Evolutionary conservation across 1,139 yeast genomes (phyloP).

Genomic region (Nakaseomyces delphensis): DNA sequence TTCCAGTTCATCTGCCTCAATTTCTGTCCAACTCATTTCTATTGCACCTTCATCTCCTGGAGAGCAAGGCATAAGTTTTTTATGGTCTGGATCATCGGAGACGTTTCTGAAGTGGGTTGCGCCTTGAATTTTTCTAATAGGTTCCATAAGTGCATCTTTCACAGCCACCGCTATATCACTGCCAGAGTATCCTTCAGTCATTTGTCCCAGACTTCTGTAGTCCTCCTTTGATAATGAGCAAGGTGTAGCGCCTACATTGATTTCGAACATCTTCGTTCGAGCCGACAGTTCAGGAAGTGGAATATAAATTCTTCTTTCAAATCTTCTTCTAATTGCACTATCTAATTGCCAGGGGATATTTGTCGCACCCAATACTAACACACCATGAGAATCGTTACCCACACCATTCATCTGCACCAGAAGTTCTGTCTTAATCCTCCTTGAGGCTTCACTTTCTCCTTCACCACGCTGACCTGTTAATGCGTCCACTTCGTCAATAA

Average conservation of each 20-base stretch:
- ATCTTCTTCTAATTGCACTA: constrained; percentile 94
- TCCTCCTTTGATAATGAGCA: constrained; percentile 69
- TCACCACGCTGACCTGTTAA: constrained; percentile 97
- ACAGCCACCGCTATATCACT: constrained; percentile 96
- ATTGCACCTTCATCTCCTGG: constrained; percentile 85
- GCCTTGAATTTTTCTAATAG: constrained; percentile 87
- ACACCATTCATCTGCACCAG: constrained; percentile 99
- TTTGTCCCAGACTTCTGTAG: constrained; percentile 68
- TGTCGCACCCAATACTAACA: constrained; percentile 92
- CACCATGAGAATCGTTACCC: constrained; percentile 90
- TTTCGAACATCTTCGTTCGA: constrained; percentile 85
- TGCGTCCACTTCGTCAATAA: constrained; percentile 97
- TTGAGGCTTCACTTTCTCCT: constrained; percentile 92
- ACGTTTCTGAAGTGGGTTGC: constrained; percentile 85
- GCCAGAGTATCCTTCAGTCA: constrained; percentile 97
- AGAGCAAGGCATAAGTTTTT: constrained; percentile 78
- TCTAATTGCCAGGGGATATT: constrained; percentile 99
- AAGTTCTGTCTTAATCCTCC: constrained; percentile 92
- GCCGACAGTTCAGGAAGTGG: constrained; percentile 91
- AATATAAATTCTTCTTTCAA: constrained; percentile 89
- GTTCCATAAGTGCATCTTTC: constrained; percentile 96
- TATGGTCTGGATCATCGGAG: constrained; percentile 29
- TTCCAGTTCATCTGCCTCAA: constrained; percentile 76
- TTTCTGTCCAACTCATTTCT: constrained; percentile 91
- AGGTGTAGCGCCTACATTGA: constrained; percentile 86